Evolutionary conservation across 495 filamentous ascomycete genomes (phyloP).

Genomic region (Paragyromitra xinjiangensis): DNA sequence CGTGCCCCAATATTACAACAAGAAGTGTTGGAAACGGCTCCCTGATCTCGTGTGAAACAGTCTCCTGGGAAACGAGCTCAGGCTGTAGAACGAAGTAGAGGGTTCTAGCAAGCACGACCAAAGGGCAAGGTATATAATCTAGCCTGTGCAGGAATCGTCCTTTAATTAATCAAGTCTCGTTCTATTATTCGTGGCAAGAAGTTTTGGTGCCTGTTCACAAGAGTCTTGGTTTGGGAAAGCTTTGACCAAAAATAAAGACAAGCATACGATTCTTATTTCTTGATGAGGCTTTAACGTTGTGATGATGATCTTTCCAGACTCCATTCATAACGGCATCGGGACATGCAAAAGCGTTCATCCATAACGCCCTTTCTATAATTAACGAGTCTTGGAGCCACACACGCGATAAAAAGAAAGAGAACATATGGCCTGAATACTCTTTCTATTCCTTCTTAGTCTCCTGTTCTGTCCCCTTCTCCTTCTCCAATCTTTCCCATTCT

Average conservation of each 20-base stretch:
- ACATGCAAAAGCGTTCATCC: conserved; percentile 1
- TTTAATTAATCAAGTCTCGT: no score
- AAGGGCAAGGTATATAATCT: no score
- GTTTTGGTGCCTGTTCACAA: not conserved
- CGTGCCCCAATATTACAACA: no score
- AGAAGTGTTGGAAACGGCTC: no score
- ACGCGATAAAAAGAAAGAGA: conserved; percentile 2
- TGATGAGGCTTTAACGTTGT: not conserved
- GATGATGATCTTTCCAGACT: not conserved
- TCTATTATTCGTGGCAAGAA: no score
- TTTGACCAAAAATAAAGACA: not conserved
- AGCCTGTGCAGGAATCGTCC: no score
- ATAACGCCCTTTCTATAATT: conserved; percentile 36
- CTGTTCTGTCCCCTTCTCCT: not conserved
- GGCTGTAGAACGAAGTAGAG: no score
- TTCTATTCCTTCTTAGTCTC: not conserved
- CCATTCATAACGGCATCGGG: not conserved
- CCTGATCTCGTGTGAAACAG: no score
- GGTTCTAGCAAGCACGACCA: no score
- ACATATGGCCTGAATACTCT: not conserved
- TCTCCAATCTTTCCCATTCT: conserved; percentile 37
- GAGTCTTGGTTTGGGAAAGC: not conserved
- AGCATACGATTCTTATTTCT: conserved; percentile 5
- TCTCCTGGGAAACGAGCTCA: no score
- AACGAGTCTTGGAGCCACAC: conserved; percentile 9